Evolutionary conservation across 2,329 filamentous ascomycete species (phyloP), one percentile per base, ranked within the genome.

Genomic region (Venturia pyrina): DNA sequence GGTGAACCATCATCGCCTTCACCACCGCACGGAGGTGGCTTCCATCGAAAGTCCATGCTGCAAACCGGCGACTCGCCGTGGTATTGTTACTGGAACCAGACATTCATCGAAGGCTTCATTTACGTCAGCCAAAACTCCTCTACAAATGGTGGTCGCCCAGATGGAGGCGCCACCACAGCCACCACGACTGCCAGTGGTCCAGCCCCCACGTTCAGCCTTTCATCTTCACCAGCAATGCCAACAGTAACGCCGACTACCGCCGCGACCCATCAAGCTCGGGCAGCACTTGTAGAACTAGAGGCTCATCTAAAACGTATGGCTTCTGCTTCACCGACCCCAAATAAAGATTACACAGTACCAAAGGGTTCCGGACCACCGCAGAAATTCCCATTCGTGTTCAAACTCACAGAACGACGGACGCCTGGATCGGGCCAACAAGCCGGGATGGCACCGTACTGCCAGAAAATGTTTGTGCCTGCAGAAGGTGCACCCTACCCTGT

Each of bases 31-130:
- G 64, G 64, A 32, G 28, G 41, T 37, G 28, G 24, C 41, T 56
- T n/a, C 21, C 37, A 21, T 50, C 56, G 64, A 5, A 50, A 46
- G 21, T 32, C 63, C 2, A 34, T 59, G 56, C 28, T 66, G 56
- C 40, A 77, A 66, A 78, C 81, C n/a, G 84, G 84, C 10, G 84
- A 88, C 44, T 81, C 80, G 67, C 86, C 87, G 2, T 90, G 87
- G 87, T 87, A 85, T 70, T 90, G 87, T 73, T 84, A 83, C 72
- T 90, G 86, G 86, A 89, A 89, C 71, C 77, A 79, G 17, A 89
- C 87, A 0, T 79, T 85, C 64, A 79, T 89, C 62, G 87, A 89
- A 73, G 83, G 84, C 46, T 89, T 88, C 74, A 81, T 90, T 60
- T 90, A 88, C 70, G 78, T 85, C 64, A 81, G 84, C 65, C 75